A percentile compares a stretch with the other conserved stretches of the same genome.
Evolutionary conservation across 2,329 filamentous ascomycete species (phyloP).

Genomic region (Ophiostoma quercus): DNA sequence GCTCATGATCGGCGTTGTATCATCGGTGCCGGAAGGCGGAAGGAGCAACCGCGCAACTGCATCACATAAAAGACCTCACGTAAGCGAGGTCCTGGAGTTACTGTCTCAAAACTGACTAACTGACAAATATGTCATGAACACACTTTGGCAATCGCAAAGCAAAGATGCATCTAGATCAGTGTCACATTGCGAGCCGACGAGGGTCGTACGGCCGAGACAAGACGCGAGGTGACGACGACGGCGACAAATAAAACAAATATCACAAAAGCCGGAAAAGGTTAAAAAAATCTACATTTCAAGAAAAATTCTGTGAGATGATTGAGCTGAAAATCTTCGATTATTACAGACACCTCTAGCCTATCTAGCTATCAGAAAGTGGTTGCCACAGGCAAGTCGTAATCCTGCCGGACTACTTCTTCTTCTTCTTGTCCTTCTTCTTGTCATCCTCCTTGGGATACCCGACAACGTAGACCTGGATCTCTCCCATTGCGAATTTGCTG

Average conservation of each 20-base stretch:
- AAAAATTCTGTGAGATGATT: no score
- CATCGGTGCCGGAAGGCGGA: neutral
- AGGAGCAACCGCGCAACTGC: neutral
- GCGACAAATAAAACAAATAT: neutral
- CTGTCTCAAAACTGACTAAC: neutral
- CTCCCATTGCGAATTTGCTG: neutral
- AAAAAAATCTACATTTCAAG: neutral
- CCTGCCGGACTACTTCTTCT: neutral
- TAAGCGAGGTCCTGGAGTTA: neutral
- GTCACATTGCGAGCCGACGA: neutral
- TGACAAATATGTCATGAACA: neutral
- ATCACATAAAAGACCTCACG: neutral
- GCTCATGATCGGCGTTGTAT: neutral
- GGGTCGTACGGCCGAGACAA: slow-evolving; percentile 3
- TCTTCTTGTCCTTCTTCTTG: neutral
- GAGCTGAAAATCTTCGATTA: no score
- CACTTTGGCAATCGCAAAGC: neutral
- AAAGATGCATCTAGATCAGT: neutral
- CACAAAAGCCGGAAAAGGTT: neutral
- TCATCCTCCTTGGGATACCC: neutral
- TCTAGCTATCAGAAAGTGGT: neutral
- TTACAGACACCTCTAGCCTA: neutral
- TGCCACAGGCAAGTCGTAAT: neutral
- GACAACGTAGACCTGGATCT: neutral
- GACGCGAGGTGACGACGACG: neutral